These are phyloP conservation scores for Tricholomella constricta DNA, from an alignment of 768 basidiomycete genomes.

Conservation along the genomic window DNA sequence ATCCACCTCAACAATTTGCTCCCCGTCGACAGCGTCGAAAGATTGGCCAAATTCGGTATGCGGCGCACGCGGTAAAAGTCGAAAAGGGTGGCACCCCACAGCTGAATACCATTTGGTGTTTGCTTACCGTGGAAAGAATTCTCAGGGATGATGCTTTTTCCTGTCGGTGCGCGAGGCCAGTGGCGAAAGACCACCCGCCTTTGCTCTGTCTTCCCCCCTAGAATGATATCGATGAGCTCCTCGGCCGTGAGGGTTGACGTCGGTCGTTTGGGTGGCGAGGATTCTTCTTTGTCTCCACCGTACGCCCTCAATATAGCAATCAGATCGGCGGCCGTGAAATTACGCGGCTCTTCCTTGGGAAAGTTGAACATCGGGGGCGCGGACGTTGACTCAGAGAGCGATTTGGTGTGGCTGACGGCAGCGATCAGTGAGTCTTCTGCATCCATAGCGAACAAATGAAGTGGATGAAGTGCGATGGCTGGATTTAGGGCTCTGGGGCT, in stretches of 20 bases:
- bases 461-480: too few species aligned
- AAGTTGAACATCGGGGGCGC: slow-evolving; percentile 10
- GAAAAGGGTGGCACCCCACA: slow-evolving; percentile 46
- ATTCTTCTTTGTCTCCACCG: not conserved
- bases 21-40: slow-evolving; percentile 29
- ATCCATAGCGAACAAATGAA: not conserved
- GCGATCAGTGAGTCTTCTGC: not conserved
- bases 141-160: slow-evolving; percentile 10
- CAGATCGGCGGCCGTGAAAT: slow-evolving; percentile 14
- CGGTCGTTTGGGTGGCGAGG: not conserved
- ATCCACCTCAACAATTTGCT: slow-evolving; percentile 40
- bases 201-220: not conserved
- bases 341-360: slow-evolving; percentile 10
- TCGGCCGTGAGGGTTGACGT: not conserved
- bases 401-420: too few species aligned
- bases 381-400: not conserved
- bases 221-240: slow-evolving; percentile 3
- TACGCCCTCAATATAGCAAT: slow-evolving; percentile 10
- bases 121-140: slow-evolving; percentile 28
- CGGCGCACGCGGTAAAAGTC: slow-evolving; percentile 40
- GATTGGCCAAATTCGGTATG: slow-evolving; percentile 15
- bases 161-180: slow-evolving; percentile 19
- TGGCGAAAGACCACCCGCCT: slow-evolving; percentile 10
- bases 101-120: slow-evolving; percentile 29
- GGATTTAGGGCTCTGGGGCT: too few species aligned